Evolutionary conservation across 495 filamentous ascomycete species (phyloP), one percentile per base, ranked within the genome.

Genomic region (Penicillium malachiteum): DNA sequence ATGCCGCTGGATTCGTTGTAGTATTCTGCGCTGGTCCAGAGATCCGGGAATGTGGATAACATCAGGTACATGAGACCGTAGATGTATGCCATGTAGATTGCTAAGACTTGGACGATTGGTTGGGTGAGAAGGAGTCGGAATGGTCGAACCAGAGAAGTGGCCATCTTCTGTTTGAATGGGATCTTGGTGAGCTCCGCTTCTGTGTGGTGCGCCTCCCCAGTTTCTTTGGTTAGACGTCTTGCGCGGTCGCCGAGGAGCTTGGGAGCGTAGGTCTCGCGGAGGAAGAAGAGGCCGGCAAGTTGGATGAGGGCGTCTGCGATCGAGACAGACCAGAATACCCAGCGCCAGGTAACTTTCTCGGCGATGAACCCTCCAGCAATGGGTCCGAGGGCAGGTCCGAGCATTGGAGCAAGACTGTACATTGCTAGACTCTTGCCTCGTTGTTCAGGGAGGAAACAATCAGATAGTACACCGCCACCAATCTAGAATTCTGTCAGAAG

Each of bases 31-130:
- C 66, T 66, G 9, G 75, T 78, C 81, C 84, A 90, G 34, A 91
- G 82, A 11, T 56, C 46, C 0, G 87, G 84, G 70, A 89, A 90
- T 34, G 84, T 85, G 6, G 85, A 81, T 4, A 91, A 75, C 43
- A 89, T 78, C 2, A 92, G 81, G 57, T 91, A 91, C 75, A 86
- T 84, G 12, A 88, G 68, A 3, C 87, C 88, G 70, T 88, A 91
- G 40, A 87, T 70, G 64, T 84, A 91, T 51, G 81, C 82, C 79
- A 84, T 83, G 70, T 85, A 87, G 12, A 80, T 26, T 6, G 85
- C 79, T 11, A 88, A 68, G 52, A 73, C 73, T 66, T 86, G 82
- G 41, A 87, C 75, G 57, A 85, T 87, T 21, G 78, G 63, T 55
- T 88, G 83, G 0, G 84, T 87, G 48, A 69, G 60, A 31, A 87